Evolutionary conservation across 1,284 basidiomycete genomes (phyloP).

Genomic region (Heliocybe sulcata): DNA sequence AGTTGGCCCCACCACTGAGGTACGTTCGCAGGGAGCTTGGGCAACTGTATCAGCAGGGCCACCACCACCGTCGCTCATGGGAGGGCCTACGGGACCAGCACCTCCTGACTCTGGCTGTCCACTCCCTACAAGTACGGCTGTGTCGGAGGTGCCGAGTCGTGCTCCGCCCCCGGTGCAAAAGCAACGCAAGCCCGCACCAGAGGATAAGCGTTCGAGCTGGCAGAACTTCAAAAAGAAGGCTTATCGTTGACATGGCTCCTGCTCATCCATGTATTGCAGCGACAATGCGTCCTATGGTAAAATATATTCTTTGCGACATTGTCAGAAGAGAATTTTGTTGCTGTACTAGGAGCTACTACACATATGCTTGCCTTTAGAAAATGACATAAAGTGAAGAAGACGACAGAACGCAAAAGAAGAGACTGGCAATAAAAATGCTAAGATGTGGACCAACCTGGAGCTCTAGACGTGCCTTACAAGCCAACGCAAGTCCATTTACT

Average conservation of each 20-base stretch:
- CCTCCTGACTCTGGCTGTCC: neutral
- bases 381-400: neutral
- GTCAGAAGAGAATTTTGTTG: neutral
- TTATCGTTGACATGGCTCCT: neutral
- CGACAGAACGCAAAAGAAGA: neutral
- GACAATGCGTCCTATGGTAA: too few species aligned
- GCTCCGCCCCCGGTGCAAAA: neutral
- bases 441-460: slow-evolving; percentile 3
- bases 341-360: neutral
- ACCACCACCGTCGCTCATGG: neutral
- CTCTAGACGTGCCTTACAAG: neutral
- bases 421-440: slow-evolving; percentile 1
- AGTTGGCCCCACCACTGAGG: neutral
- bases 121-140: neutral
- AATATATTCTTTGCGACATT: neutral
- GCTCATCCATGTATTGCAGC: neutral
- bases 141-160: neutral
- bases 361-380: slow-evolving; percentile 3
- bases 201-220: slow-evolving; percentile 2
- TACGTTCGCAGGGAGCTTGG: neutral
- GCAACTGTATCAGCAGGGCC: neutral
- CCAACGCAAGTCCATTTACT: slow-evolving; percentile 33
- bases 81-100: neutral
- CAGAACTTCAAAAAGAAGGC: slow-evolving; percentile 1
- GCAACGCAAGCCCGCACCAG: neutral